Evolutionary conservation across 257 asterid genomes (phyloP).

Genomic region (Solanum pimpinellifolium): DNA sequence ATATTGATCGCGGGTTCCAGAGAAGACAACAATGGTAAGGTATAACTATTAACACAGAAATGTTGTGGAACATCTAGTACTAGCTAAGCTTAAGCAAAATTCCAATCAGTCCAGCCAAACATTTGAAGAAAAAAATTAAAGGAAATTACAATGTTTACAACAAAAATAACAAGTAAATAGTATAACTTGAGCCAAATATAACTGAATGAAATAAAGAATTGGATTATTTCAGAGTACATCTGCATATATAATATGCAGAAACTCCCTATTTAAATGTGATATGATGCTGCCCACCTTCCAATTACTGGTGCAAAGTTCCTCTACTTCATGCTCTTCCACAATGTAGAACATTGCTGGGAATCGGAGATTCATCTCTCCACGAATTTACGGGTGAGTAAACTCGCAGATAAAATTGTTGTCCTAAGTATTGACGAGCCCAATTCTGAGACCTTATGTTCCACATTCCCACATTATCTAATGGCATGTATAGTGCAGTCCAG

Average conservation of each 20-base stretch:
- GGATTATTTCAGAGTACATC: neutral
- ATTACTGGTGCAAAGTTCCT: neutral
- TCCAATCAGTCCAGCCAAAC: too few species aligned
- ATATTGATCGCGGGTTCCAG: too few species aligned
- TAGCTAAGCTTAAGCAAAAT: too few species aligned
- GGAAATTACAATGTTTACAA: too few species aligned
- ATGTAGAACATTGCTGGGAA: conserved; percentile 23
- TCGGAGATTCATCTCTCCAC: conserved; percentile 30
- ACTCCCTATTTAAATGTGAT: too few species aligned
- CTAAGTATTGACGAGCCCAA: conserved; percentile 32
- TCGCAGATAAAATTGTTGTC: conserved; percentile 29
- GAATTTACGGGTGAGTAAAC: conserved; percentile 27
- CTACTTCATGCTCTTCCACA: conserved; percentile 19
- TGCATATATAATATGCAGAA: too few species aligned
- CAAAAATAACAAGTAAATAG: too few species aligned
- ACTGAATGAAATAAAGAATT: neutral
- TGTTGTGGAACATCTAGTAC: too few species aligned
- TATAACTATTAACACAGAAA: too few species aligned
- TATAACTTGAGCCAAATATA: neutral
- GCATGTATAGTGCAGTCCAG: conserved; percentile 32
- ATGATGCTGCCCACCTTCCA: neutral
- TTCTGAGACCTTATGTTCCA: conserved; percentile 34
- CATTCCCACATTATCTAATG: conserved; percentile 37
- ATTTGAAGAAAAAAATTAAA: too few species aligned
- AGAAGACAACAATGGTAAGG: too few species aligned